These are phyloP conservation scores for Fusarium chaquense DNA, from an alignment of 2,329 filamentous ascomycete genomes.

Conservation along the genomic window DNA sequence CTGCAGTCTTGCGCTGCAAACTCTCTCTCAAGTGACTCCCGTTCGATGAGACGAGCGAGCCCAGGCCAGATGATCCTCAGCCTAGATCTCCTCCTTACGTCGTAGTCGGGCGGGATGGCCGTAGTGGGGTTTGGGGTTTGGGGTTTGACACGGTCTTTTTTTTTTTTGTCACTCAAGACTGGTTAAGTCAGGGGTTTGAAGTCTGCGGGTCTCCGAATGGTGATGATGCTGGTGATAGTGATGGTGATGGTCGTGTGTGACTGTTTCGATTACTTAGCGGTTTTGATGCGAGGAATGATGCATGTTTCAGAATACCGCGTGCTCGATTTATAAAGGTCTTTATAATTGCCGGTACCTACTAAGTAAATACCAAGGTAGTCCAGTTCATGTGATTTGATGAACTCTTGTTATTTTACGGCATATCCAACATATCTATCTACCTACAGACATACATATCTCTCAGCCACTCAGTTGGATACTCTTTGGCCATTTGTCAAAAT, in stretches of 20 bases:
- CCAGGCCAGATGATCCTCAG: slow-evolving; percentile 35
- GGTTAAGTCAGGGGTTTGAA: slow-evolving; percentile 39
- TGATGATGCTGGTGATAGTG: slow-evolving; percentile 5
- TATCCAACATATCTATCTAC: no score
- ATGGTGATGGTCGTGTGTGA: slow-evolving; percentile 10
- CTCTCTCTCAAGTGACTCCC: background rate
- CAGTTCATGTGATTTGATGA: background rate
- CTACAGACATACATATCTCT: no score
- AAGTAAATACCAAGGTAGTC: no score
- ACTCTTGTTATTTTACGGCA: background rate
- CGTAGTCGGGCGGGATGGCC: slow-evolving; percentile 39
- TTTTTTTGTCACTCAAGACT: slow-evolving; percentile 16
- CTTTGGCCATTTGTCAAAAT: background rate
- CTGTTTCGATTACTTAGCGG: slow-evolving; percentile 1
- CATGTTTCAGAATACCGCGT: slow-evolving; percentile 36
- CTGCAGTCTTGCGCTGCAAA: background rate
- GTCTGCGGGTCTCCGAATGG: slow-evolving; percentile 22
- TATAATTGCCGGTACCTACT: background rate
- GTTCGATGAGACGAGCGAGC: slow-evolving; percentile 17
- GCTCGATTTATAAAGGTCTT: slow-evolving; percentile 8
- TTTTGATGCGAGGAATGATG: slow-evolving; percentile 29
- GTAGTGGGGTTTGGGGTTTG: slow-evolving; percentile 39
- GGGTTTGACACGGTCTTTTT: slow-evolving; percentile 27
- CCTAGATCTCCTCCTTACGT: slow-evolving; percentile 25
- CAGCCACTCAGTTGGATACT: background rate